Conservation (phyloP, 495 filamentous ascomycete species). For the Talaromyces proteolyticus region DNA sequence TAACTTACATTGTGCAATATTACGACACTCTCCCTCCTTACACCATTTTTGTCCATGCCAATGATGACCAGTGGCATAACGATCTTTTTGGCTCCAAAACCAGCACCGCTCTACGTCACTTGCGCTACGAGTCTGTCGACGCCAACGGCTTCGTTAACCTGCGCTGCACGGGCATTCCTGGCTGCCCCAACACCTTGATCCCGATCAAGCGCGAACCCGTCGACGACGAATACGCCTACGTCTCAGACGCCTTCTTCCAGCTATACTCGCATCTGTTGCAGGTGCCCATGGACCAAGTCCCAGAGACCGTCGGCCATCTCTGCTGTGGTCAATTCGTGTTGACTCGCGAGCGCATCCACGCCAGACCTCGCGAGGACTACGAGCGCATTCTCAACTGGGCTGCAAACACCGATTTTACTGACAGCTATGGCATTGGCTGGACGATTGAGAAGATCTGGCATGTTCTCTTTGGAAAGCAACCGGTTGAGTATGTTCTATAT, state of each 20-base stretch:
- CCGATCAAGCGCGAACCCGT: slow-evolving; percentile 22
- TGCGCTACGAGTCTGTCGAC: slow-evolving; percentile 31
- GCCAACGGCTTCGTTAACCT: slow-evolving; percentile 34
- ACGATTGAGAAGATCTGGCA: slow-evolving; percentile 39
- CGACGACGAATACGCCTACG: slow-evolving; percentile 30
- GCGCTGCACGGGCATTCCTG: slow-evolving; percentile 32
- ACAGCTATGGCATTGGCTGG: slow-evolving; percentile 37
- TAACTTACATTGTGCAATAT: slow-evolving; percentile 32
- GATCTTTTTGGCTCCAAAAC: slow-evolving; percentile 33
- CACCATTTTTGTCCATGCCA: slow-evolving; percentile 35
- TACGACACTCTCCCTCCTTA: slow-evolving; percentile 31
- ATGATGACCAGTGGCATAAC: slow-evolving; percentile 37
- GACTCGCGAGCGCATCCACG: slow-evolving; percentile 31
- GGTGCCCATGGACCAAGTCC: slow-evolving; percentile 20
- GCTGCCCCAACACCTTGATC: slow-evolving; percentile 26
- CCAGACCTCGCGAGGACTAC: slow-evolving; percentile 35
- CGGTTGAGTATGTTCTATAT: slow-evolving; percentile 25
- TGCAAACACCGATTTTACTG: slow-evolving; percentile 22
- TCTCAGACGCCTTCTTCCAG: slow-evolving; percentile 25
- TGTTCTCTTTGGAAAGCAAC: slow-evolving; percentile 33
- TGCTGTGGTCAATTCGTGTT: slow-evolving; percentile 48
- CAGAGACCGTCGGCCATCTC: slow-evolving; percentile 31
- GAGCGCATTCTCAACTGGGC: slow-evolving; percentile 36
- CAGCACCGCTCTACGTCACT: slow-evolving; percentile 16
- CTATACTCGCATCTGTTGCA: slow-evolving; percentile 29